These are phyloP conservation scores for Talaromyces amestolkiae DNA, from an alignment of 2,329 filamentous ascomycete species.

Conservation along the genomic window DNA sequence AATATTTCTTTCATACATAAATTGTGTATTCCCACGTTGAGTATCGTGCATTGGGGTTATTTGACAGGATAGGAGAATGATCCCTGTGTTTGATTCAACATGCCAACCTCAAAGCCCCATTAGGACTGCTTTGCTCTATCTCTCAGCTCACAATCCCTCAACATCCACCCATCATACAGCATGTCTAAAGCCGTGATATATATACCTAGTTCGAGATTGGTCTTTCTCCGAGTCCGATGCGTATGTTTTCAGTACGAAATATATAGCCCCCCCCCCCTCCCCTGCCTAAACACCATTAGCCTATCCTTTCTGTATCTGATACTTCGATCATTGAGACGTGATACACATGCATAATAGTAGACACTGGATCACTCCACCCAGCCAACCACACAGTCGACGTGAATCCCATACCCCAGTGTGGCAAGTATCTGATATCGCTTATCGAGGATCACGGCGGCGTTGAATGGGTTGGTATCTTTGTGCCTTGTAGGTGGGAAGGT, in stretches of 20 bases:
- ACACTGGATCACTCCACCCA: too few species aligned
- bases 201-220: slow-evolving; percentile 28
- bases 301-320: too few species aligned
- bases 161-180: slow-evolving; percentile 7
- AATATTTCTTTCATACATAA: neutral
- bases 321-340: too few species aligned
- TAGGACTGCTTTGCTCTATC: neutral
- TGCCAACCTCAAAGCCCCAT: neutral
- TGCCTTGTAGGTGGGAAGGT: neutral
- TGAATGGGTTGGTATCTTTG: slow-evolving; percentile 25
- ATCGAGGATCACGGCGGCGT: neutral
- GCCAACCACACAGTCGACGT: slow-evolving; percentile 37
- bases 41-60: too few species aligned
- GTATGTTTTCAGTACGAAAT: slow-evolving; percentile 32
- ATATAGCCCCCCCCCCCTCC: neutral
- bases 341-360: neutral
- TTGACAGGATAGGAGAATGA: neutral
- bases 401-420: neutral
- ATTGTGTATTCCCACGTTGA: too few species aligned
- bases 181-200: slow-evolving; percentile 20
- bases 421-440: neutral
- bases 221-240: slow-evolving; percentile 31
- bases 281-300: too few species aligned
- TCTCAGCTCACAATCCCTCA: neutral
- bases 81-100: neutral